Evolutionary conservation across 2,329 filamentous ascomycete species (phyloP).

Genomic region (Diaporthe humulicola): DNA sequence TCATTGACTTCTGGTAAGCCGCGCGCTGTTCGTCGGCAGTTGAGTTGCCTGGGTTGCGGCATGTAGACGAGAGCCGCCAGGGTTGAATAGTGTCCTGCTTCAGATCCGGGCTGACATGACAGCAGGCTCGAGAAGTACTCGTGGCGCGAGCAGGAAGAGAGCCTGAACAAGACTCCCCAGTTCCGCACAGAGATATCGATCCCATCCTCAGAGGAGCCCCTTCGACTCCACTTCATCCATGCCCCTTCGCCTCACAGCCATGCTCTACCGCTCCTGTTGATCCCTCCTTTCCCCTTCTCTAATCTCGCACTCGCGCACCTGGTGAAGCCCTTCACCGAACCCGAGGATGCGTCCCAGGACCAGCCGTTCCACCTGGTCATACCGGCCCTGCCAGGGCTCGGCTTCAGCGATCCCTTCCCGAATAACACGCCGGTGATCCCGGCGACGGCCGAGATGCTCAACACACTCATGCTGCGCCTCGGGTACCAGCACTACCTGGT

Average conservation of each 20-base stretch:
- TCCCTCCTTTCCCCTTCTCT: conserved; percentile 75
- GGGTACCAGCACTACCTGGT: conserved; percentile 71
- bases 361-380: conserved; percentile 76
- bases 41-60: neutral
- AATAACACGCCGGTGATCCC: conserved; percentile 62
- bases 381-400: conserved; percentile 75
- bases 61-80: neutral
- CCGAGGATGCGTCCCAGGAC: conserved; percentile 56
- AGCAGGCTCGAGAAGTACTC: conserved; percentile 75
- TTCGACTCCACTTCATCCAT: conserved; percentile 77
- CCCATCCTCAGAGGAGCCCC: conserved; percentile 54
- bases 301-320: conserved; percentile 72
- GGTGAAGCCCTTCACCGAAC: conserved; percentile 66
- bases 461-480: conserved; percentile 71
- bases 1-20: conserved; percentile 74
- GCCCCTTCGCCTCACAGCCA: conserved; percentile 63
- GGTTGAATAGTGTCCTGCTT: neutral
- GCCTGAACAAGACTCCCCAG: conserved; percentile 72
- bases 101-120: conserved; percentile 33
- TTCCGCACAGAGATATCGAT: conserved; percentile 69
- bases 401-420: conserved; percentile 74
- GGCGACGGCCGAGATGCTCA: conserved; percentile 67
- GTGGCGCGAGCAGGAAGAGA: conserved; percentile 71
- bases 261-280: conserved; percentile 73
- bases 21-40: conserved; percentile 26